These are phyloP conservation scores for Trichoderma cornu-damae DNA, from an alignment of 2,329 filamentous ascomycete genomes.

Conservation along the genomic window DNA sequence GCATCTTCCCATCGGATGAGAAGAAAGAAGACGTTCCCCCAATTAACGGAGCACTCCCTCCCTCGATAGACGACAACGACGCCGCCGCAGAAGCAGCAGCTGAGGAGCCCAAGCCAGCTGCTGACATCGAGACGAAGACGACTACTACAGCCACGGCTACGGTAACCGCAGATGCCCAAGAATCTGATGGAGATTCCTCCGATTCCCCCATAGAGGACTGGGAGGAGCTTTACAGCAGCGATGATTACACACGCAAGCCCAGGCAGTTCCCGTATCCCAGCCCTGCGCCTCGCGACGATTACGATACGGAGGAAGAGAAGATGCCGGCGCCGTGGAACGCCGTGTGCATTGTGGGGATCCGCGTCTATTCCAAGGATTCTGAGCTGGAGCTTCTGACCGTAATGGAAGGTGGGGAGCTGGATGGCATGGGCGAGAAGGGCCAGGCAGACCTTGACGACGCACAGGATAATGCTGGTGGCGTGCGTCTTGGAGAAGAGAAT, in stretches of 20 bases:
- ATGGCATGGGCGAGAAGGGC: slow-evolving; percentile 54
- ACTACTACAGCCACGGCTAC: background rate
- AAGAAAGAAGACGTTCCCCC: slow-evolving; percentile 35
- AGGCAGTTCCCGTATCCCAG: slow-evolving; percentile 37
- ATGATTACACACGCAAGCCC: slow-evolving; percentile 52
- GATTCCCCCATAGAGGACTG: slow-evolving; percentile 57
- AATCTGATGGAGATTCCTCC: slow-evolving; percentile 48
- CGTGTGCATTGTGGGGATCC: slow-evolving; percentile 55
- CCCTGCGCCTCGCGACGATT: slow-evolving; percentile 34
- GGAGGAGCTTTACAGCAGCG: slow-evolving; percentile 54
- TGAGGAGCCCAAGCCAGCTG: slow-evolving; percentile 13
- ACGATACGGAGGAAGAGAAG: slow-evolving; percentile 54
- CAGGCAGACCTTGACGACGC: slow-evolving; percentile 53
- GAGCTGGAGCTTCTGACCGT: slow-evolving; percentile 50
- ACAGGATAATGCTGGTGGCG: slow-evolving; percentile 50
- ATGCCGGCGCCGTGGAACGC: slow-evolving; percentile 57
- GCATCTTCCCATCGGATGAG: slow-evolving; percentile 21
- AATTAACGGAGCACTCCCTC: slow-evolving; percentile 26
- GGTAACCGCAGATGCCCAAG: slow-evolving; percentile 8
- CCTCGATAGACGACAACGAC: slow-evolving; percentile 19
- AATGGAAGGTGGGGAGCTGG: slow-evolving; percentile 51
- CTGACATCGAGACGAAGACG: background rate
- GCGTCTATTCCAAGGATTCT: slow-evolving; percentile 57
- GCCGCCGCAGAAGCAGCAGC: slow-evolving; percentile 18
- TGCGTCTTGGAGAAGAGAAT: slow-evolving; percentile 26